Base-by-base conservation (phyloP, 495 filamentous ascomycete species). In the Penicillium pancosmium region DNA sequence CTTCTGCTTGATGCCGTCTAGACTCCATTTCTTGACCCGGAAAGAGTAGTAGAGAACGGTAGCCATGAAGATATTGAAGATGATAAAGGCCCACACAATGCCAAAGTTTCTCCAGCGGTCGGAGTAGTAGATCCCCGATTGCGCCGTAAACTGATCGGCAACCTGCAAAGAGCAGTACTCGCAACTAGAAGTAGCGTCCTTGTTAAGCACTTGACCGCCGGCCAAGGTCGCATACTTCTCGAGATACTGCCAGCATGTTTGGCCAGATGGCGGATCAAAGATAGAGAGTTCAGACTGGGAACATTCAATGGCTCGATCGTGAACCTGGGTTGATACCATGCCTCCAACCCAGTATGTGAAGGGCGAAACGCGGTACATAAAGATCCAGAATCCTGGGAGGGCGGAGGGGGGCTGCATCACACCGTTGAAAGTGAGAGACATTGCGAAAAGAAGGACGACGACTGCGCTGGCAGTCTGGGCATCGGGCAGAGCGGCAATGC, bases 351-450 rank as follows among this genome's bases (percentile, higher is more conserved):
- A 72, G 60, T 86, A 88, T 3, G 82, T 85, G 51, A 83, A 77
- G 0, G 80, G 80, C 3, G 74, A 75, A 23, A 79, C 65, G 27
- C 70, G 73, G 69, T 82, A 81, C 79, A 82, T 82, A 72, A 80
- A 82, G 44, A 72, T 70, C 80, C 81, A 83, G 69, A 90, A 91
- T 19, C 80, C 73, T 5, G 87, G 86, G 18, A 88, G 71, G 1
- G 75, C 79, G 15, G 68, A 66, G 0, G 86, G 85, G 16, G 68
- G 74, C 53, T 87, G 83, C 71, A 91, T 82, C 48, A 90, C 85
- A 79, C 75, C 75, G 50, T 62, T 66, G 71, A 86, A 86, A 19
- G 83, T 78, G 53, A 83, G 77, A 44, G 73, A 78, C 71, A 88
- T 79, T 43, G 81, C 76, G 66, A 84, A 86, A 25, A 82, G 63